Evolutionary conservation across 2,329 filamentous ascomycete species (phyloP).

Genomic region (Catunica adiposa): DNA sequence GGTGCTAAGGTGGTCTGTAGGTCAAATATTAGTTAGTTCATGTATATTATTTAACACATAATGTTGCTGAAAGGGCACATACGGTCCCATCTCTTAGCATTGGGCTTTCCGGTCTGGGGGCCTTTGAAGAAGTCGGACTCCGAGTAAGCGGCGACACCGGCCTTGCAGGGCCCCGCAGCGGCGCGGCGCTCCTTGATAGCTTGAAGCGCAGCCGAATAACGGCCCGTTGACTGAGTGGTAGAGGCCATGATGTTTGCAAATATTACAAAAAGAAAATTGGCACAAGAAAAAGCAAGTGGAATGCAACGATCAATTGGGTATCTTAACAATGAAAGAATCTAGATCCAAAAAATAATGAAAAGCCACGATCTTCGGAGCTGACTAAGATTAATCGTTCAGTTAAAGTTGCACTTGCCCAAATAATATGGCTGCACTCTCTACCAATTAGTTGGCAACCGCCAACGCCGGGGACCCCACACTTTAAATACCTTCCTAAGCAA

Average conservation of each 20-base stretch:
- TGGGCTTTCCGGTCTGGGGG: slow-evolving; percentile 44
- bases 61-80: slow-evolving; percentile 24
- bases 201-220: slow-evolving; percentile 26
- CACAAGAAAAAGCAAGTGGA: background rate
- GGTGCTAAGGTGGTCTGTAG: slow-evolving; percentile 37
- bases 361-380: background rate
- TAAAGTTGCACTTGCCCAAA: background rate
- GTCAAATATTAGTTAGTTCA: background rate
- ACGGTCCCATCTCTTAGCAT: slow-evolving; percentile 75
- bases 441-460: background rate
- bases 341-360: background rate
- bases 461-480: background rate
- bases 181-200: slow-evolving; percentile 51
- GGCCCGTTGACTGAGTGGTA: slow-evolving; percentile 3
- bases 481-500: background rate
- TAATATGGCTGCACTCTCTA: background rate
- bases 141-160: slow-evolving; percentile 58
- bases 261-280: background rate
- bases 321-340: background rate
- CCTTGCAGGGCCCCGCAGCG: slow-evolving; percentile 55
- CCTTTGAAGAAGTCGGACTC: slow-evolving; percentile 75
- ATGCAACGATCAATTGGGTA: background rate
- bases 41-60: slow-evolving; percentile 6
- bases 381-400: background rate
- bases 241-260: slow-evolving; percentile 4